Evolutionary conservation across 306 rosid genomes (phyloP).

Genomic region (Senna siamea): DNA sequence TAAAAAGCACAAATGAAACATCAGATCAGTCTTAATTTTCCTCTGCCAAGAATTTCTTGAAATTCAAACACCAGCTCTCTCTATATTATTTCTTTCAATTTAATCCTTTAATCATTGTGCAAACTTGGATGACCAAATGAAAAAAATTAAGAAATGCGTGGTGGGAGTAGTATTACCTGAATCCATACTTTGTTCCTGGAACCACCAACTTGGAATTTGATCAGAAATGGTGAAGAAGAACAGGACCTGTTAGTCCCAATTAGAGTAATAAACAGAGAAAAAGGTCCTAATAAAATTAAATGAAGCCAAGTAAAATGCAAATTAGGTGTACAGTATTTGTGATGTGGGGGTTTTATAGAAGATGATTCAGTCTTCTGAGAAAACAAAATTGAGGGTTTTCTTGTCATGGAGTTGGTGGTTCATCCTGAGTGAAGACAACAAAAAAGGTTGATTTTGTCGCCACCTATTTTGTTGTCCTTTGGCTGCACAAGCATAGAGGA

Average conservation of each 20-base stretch:
- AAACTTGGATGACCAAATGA: too few species aligned
- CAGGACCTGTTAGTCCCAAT: too few species aligned
- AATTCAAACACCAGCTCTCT: background rate
- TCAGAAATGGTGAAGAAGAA: too few species aligned
- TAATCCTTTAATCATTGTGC: too few species aligned
- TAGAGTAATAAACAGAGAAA: background rate
- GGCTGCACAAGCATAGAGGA: background rate
- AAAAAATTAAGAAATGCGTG: background rate
- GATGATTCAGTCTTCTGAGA: background rate
- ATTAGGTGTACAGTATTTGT: conserved; percentile 32
- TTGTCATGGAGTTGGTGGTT: too few species aligned
- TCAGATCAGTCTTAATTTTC: too few species aligned
- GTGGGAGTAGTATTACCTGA: conserved; percentile 33
- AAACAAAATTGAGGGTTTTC: conserved; percentile 12
- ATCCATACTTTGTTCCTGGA: conserved; percentile 36
- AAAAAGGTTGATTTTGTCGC: conserved; percentile 45
- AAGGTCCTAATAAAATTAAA: background rate
- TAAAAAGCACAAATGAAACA: too few species aligned
- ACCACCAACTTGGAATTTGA: too few species aligned
- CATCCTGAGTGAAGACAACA: conserved; percentile 37
- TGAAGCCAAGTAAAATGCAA: conserved; percentile 7
- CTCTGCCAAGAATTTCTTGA: background rate
- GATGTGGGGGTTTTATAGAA: conserved; percentile 32
- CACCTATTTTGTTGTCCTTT: conserved; percentile 30
- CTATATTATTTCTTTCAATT: too few species aligned